Base-by-base conservation (phyloP, 2,329 filamentous ascomycete species). In the Cytospora mali region DNA sequence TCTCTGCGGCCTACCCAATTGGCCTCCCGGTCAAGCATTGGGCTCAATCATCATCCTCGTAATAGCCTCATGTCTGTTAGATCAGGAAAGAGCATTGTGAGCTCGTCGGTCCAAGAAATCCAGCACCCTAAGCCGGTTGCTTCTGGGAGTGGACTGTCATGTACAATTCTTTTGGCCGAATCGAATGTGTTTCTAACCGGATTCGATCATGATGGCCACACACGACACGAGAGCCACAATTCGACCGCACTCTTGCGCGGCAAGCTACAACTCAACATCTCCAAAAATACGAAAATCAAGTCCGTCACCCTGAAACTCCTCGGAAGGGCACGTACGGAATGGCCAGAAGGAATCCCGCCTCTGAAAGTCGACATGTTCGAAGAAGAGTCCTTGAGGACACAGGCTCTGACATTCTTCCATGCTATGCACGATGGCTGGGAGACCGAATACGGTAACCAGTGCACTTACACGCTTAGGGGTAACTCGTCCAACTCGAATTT, bases 341-440 rank as follows among this genome's bases (percentile, higher is more conserved):
- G 95, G 95, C 94, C 95, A 18, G 95, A 98, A 79, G 92, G 93
- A 56, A 95, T 98, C 31, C 94, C 95, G 3, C 93, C 93, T 0
- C 84, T 89, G 62, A 97, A 96, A 75, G 84, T 89, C 1, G 91
- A 96, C 48, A 87, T 92, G 58, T 89, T 87, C 70, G 93, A 98
- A 72, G 90, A 92, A 66, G 90, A 95, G 68, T 91, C 88, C 4
- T 82, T 98, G 64, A 89, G 96, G 75, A 94, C 91, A 48, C 93
- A 97, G 71, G 94, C 88, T 21, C 88, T 92, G 76, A 94, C 90
- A 0, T 98, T 98, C 73, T 99, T 97, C 81, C 96, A 97, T 71
- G 89, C 90, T 54, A 79, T 84, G 71, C 84, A 87, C 66, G 81
- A 85, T 61, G 79, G 80, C 4, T 85, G 84, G 80, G 83, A 86